Percentiles rank a stretch among this genome's conserved stretches.
phyloP scores from a whole-genome alignment of 805 yeast species.

The Vanderwaltozyma yarrowii region DNA sequence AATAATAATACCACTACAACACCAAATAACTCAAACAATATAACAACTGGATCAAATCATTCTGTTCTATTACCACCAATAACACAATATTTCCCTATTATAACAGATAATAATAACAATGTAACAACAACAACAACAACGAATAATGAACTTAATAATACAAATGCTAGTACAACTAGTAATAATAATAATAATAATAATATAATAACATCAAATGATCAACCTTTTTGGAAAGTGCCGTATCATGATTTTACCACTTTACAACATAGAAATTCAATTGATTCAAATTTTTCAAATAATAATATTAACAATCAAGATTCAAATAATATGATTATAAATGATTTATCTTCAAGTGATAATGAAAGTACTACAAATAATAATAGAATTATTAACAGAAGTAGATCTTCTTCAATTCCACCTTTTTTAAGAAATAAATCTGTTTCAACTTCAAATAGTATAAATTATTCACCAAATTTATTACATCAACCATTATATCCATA shows the following conservation, averaged over 20 bases:
- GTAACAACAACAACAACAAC: too few species aligned
- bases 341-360: conserved; percentile 1
- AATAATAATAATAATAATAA: not conserved
- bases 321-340: not conserved
- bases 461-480: conserved; percentile 5
- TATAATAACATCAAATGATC: conserved; percentile 3
- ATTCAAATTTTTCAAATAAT: conserved; percentile 11
- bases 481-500: conserved; percentile 16
- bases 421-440: conserved; percentile 15
- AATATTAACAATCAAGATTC: too few species aligned
- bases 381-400: conserved; percentile 6
- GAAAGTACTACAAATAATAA: conserved; percentile 1
- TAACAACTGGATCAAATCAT: too few species aligned
- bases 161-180: not conserved
- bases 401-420: conserved; percentile 23
- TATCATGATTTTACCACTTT: conserved; percentile 22
- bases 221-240: conserved; percentile 30
- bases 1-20: not conserved
- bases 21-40: not conserved
- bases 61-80: conserved; percentile 26
- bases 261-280: conserved; percentile 25
- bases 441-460: conserved; percentile 7
- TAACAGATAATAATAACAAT: too few species aligned
- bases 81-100: conserved; percentile 18
- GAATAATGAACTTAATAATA: too few species aligned